Percentiles rank a stretch among this genome's conserved stretches.
Evolutionary conservation across 176 grass and related monocot genomes (phyloP).

Genomic region (Avena insularis): DNA sequence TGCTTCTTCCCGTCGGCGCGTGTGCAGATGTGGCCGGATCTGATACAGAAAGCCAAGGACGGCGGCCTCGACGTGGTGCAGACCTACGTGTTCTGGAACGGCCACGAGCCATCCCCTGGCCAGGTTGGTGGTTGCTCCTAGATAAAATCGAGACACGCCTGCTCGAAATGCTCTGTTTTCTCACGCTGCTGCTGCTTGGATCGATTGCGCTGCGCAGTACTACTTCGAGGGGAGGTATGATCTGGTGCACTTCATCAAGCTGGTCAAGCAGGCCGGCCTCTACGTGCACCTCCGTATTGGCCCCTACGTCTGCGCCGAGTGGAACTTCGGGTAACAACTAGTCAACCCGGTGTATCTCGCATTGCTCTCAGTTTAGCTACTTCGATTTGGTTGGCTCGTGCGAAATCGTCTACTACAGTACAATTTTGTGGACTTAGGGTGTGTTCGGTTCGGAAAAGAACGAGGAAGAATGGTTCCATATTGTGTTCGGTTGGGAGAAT

Average conservation of each 20-base stretch:
- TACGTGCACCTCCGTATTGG: constrained; percentile 98
- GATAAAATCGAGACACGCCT: not conserved
- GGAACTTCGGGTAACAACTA: constrained; percentile 90
- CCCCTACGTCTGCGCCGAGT: constrained; percentile 95
- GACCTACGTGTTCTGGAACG: constrained; percentile 99
- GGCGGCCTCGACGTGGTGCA: constrained; percentile 98
- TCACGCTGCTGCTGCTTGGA: constrained; percentile 34
- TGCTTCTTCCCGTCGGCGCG: constrained; percentile 30
- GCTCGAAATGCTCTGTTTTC: not conserved
- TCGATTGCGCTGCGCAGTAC: constrained; percentile 64
- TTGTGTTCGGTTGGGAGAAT: no score
- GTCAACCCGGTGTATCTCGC: not conserved
- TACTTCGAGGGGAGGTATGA: constrained; percentile 95
- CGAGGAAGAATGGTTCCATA: no score
- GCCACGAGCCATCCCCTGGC: constrained; percentile 89
- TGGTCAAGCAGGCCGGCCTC: constrained; percentile 85
- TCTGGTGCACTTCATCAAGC: constrained; percentile 89
- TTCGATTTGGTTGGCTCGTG: no score
- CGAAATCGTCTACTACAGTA: no score
- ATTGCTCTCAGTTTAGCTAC: not conserved
- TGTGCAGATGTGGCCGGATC: constrained; percentile 98
- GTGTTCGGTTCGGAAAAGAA: no score
- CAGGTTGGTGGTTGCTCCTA: constrained; percentile 61
- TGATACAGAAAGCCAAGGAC: constrained; percentile 98
- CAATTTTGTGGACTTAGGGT: no score